phyloP scores from a whole-genome alignment of 768 basidiomycete species.

The Pisolithus microcarpus region DNA sequence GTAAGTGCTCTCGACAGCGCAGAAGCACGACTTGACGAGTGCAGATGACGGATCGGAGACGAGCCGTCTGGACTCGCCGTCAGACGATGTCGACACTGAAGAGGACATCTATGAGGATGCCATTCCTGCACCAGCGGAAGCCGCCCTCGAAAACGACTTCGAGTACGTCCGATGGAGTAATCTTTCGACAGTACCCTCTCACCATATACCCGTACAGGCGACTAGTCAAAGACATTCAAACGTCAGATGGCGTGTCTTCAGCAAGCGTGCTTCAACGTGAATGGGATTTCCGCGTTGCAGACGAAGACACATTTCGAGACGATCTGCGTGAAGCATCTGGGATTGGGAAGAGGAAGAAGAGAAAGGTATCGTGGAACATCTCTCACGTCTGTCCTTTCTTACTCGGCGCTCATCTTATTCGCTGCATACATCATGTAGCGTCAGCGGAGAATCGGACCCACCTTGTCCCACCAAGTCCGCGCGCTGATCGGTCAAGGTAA shows the following conservation, averaged over 20 bases:
- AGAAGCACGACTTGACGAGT: too few relatives aligned
- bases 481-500: conserved; percentile 81
- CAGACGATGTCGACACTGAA: too few relatives aligned
- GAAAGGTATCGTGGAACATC: conserved; percentile 24
- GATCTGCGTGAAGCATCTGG: conserved; percentile 71
- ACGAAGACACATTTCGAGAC: conserved; percentile 63
- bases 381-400: too few relatives aligned
- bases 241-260: conserved; percentile 38
- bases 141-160: conserved; percentile 51
- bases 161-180: conserved; percentile 29
- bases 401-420: not conserved
- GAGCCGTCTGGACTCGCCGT: too few relatives aligned
- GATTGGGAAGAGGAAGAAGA: conserved; percentile 47
- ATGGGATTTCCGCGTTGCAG: conserved; percentile 70
- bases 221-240: conserved; percentile 59
- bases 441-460: conserved; percentile 48
- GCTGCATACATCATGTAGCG: conserved; percentile 8
- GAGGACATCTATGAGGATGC: too few relatives aligned
- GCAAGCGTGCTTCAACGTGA: conserved; percentile 49
- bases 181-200: not conserved
- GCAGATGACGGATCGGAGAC: too few relatives aligned
- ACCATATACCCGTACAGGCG: conserved; percentile 37
- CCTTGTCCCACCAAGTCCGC: conserved; percentile 62
- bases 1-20: too few relatives aligned
- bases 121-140: not conserved